These are phyloP conservation scores for Pyrenochaeta sp. DNA, from an alignment of 2,329 filamentous ascomycete species.

Conservation along the genomic window DNA sequence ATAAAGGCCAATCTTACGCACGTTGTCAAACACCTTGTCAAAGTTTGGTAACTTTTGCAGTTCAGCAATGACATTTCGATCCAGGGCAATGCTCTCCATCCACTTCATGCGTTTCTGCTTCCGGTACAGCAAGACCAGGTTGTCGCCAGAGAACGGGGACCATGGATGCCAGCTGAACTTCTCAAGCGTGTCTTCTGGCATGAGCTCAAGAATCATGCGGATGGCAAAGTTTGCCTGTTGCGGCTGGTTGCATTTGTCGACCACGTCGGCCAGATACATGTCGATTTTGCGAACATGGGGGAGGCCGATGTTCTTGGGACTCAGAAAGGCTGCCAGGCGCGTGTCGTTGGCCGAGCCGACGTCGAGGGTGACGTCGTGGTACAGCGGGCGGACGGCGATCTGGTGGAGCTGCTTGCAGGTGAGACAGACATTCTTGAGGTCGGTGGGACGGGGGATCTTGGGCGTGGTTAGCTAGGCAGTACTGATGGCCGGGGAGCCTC, in stretches of 20 bases:
- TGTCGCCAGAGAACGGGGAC: slow-evolving; percentile 57
- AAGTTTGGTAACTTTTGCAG: slow-evolving; percentile 53
- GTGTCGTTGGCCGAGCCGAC: slow-evolving; percentile 55
- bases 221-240: slow-evolving; percentile 57
- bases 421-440: slow-evolving; percentile 58
- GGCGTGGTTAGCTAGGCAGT: slow-evolving; percentile 1
- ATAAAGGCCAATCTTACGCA: slow-evolving; percentile 55
- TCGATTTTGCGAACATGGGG: slow-evolving; percentile 55
- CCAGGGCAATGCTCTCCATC: slow-evolving; percentile 57
- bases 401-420: slow-evolving; percentile 56
- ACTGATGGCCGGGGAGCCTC: neutral
- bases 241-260: slow-evolving; percentile 54
- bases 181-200: slow-evolving; percentile 58
- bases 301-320: slow-evolving; percentile 57
- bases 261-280: slow-evolving; percentile 54
- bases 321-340: slow-evolving; percentile 55
- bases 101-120: slow-evolving; percentile 59
- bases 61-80: slow-evolving; percentile 50
- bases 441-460: slow-evolving; percentile 55
- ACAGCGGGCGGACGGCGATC: slow-evolving; percentile 55
- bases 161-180: slow-evolving; percentile 61
- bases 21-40: slow-evolving; percentile 51
- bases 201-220: slow-evolving; percentile 57
- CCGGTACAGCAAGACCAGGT: slow-evolving; percentile 56
- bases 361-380: slow-evolving; percentile 56